Base-by-base conservation (phyloP, 768 basidiomycete species). In the Xerocomellus amylosporus region DNA sequence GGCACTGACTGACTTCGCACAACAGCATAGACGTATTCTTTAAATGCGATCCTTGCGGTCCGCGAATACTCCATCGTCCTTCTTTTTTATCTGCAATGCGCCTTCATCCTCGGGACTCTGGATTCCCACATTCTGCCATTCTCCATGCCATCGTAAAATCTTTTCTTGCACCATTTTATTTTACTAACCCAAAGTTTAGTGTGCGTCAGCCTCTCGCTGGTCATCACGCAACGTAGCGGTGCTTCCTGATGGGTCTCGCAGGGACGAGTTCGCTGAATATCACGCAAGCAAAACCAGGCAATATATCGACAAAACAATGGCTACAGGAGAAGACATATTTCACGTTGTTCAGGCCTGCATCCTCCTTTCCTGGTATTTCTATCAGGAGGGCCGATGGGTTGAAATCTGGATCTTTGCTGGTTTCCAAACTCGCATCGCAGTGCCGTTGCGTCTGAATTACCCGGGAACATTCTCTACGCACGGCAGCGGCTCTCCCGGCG, bases 371-470 rank as follows among this genome's bases (percentile, higher is more conserved):
- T 93, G 91, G 91, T 93, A 90, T 71, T 92, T 93, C 60, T 93
- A 92, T 65, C 87, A 90, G 53, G 91, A 93, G 71, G 90, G 91
- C 3, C 79, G 90, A 51, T 82, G 91, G 91, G 90, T 93, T 9
- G 91, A 93, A 71, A 87, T 93, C 4, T 93, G 91, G 91, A 88
- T 92, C 38, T 91, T 91, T 71, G 89, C 91, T 19, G 88, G 82
- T 13, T 92, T 92, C 64, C 88, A 91, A 66, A 89, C 86, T 15
- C 80, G 90, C 30, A 88, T 89, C 19, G 87, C 89, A 24, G 79
- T 93, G 17, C 91, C 90, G 6, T 76, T 93, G 30, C 84, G 90
- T 40, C 72, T 92, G 26, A 93, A 93, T 69, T 90, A 90, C 67
- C 90, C 90, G 4, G 90, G 91, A 34, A 91, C 90, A 17, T 91